Base-by-base conservation (phyloP, 768 basidiomycete species). In the Lactarius psammicola region DNA sequence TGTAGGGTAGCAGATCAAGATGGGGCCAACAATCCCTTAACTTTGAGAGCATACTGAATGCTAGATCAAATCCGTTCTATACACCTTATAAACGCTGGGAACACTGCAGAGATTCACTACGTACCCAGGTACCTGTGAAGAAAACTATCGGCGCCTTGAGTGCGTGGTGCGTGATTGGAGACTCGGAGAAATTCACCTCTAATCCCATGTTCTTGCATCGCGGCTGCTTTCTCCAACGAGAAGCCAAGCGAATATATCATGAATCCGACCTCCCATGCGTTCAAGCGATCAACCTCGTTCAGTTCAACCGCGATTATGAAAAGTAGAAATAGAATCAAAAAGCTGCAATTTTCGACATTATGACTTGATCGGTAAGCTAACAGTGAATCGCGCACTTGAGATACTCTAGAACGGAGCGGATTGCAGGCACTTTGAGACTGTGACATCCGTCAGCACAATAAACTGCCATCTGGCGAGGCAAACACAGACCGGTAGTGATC, bases 201-300 rank as follows among this genome's bases (percentile, higher is more conserved):
- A 56, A 98, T 87, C 4, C 95, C 95, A 73, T 94, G 94, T 74
- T 98, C 95, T 74, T 97, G 92, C 88, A 96, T 94, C 4, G 94
- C 89, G 26, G 95, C 95, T 10, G 95, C 78, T 74, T 94, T 96
- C 74, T 98, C 95, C 23, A 98, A 80, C 0, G 92, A 85, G 75
- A 97, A 98, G 0, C 95, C 95, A 70, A 87, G 77, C 1, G 84
- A 81, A 72, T 88, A 90, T 4, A 87, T 59, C 85, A 97, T 94
- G 75, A 98, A 98, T 1, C 83, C 56, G 1, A 81, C 70, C 74
- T 98, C 95, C 4, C 85, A 74, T 1, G 71, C 63, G 73, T 94
- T 95, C 68, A 98, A 75, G 34, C 65, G 75, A 54, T 88, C 78
- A 26, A 80, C 75, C 59, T 87, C 81, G 68, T 85, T 86, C 67